These are phyloP conservation scores for Acacia crassicarpa DNA, from an alignment of 306 rosid species.

Conservation along the genomic window DNA sequence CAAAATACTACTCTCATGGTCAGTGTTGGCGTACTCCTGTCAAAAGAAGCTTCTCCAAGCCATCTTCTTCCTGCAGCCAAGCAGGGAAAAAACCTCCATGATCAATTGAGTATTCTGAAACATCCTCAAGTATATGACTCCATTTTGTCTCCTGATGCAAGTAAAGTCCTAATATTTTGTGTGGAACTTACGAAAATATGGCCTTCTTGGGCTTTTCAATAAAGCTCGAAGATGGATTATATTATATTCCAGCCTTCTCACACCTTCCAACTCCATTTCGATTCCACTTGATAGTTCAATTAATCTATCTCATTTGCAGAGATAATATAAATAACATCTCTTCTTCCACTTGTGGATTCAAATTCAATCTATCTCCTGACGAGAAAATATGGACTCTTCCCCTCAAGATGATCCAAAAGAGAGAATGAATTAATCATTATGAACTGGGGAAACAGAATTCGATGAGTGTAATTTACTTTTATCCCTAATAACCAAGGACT, in stretches of 20 bases:
- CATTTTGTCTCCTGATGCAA: background rate
- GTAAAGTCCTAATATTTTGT: background rate
- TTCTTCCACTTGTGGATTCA: conserved; percentile 27
- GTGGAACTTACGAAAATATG: background rate
- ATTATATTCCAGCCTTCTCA: conserved; percentile 15
- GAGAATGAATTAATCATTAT: too few species aligned
- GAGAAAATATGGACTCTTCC: conserved; percentile 42
- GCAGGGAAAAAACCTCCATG: background rate
- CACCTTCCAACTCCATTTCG: conserved; percentile 52
- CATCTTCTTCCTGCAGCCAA: background rate
- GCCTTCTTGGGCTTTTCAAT: background rate
- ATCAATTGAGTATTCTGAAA: background rate
- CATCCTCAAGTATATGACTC: background rate
- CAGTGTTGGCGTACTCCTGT: conserved; percentile 70
- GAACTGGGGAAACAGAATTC: too few species aligned
- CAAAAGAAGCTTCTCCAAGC: conserved; percentile 83
- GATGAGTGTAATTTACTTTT: too few species aligned
- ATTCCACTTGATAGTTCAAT: conserved; percentile 36
- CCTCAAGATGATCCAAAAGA: conserved; percentile 55
- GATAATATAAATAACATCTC: conserved; percentile 26
- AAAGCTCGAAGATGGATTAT: background rate
- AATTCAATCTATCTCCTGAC: conserved; percentile 43
- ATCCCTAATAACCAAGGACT: too few species aligned
- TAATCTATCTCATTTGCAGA: conserved; percentile 26
- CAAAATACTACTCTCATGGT: conserved; percentile 70